Conservation (phyloP, 148 eudicot genomes). For the Vaccinium vitisidaea region DNA sequence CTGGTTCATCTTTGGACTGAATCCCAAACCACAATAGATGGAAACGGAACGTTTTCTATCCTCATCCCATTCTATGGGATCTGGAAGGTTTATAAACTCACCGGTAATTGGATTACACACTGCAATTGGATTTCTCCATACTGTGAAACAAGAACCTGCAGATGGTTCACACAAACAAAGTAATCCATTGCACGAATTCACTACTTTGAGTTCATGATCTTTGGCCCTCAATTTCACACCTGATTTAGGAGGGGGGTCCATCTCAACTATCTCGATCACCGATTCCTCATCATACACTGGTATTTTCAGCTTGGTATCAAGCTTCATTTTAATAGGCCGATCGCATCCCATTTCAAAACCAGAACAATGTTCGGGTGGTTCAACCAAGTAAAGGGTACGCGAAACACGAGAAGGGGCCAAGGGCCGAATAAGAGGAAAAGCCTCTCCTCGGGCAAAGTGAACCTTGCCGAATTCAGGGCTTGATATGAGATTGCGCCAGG, state of each 20-base stretch:
- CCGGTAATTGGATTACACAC: conserved; percentile 28
- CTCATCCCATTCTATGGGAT: background rate
- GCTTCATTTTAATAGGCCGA: background rate
- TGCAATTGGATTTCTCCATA: background rate
- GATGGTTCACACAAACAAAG: background rate
- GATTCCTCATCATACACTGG: background rate
- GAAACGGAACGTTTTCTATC: background rate
- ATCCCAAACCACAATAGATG: conserved; percentile 13
- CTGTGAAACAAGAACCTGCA: background rate
- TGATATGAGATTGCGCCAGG: background rate
- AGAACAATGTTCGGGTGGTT: background rate
- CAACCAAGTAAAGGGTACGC: background rate
- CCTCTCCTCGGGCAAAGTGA: background rate
- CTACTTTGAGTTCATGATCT: background rate
- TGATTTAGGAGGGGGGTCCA: background rate
- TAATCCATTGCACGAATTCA: conserved; percentile 16
- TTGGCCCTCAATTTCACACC: background rate
- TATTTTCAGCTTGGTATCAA: background rate
- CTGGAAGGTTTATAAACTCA: conserved; percentile 17
- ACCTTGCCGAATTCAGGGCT: conserved; percentile 11
- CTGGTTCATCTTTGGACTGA: background rate
- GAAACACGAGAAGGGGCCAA: background rate
- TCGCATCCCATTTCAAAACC: background rate
- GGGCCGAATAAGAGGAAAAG: background rate
- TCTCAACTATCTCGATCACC: background rate